Evolutionary conservation across 1,284 basidiomycete genomes (phyloP), one percentile per base, ranked within the genome.

Genomic region (Fomitopsis pinicola): DNA sequence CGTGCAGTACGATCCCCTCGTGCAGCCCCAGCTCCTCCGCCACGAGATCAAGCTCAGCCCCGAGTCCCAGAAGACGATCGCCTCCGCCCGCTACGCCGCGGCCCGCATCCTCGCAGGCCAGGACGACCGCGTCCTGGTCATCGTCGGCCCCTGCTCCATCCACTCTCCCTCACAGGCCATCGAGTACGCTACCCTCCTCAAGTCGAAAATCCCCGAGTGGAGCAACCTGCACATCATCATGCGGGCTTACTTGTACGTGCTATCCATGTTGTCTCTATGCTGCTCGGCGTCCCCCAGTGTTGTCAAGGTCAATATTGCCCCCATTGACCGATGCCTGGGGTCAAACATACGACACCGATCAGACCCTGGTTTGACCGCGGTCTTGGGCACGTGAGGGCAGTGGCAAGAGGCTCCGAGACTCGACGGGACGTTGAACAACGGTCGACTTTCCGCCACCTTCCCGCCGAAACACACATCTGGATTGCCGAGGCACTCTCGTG

Each of bases 141-240:
- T 98, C 68, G 91, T 97, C 64, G 97, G 97, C 4, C 97, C 97
- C 19, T 99, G 97, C 81, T 97, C 94, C 3, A 97, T 99, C 67
- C 97, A 99, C 76, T 92, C 88, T 35, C 78, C 93, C 4, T 86
- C 89, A 55, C 92, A 96, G 74, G 96, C 97, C 3, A 77, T 95
- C 63, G 92, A 95, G 73, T 99, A 99, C 73, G 96, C 95, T 36
- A 78, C 80, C 35, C 80, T 88, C 42, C 83, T 97, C 69, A 89
- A 87, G 69, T 78, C 80, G 2, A 89, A 90, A 73, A 83, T 91
- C 38, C 81, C 88, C 14, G 72, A 77, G 22, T 89, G 86, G 86
- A 84, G 76, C 63, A 92, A 97, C 69, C 82, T 98, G 54, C 83
- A 94, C 71, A 90, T 99, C 72, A 78, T 98, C 74, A 98, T 98